Conservation (phyloP, 139 green algal species). For the Coccomyxa sp. region DNA sequence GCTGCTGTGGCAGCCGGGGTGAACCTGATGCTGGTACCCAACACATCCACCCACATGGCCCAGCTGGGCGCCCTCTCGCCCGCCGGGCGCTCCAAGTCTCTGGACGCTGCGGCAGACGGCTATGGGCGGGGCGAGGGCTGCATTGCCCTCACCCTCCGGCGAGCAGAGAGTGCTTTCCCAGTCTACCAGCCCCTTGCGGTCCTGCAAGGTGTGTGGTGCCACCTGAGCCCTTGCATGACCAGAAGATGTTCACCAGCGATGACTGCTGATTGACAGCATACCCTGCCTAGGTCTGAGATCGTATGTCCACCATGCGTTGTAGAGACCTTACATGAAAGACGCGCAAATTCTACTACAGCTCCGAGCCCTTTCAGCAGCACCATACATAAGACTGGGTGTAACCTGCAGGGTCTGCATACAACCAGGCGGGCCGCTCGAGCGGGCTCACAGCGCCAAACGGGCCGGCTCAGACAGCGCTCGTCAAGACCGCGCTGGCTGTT, state of each 20-base stretch:
- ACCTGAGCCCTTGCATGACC: no score
- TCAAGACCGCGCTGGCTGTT: slow-evolving; percentile 29
- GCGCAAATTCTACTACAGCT: no score
- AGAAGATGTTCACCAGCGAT: no score
- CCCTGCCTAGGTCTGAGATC: no score
- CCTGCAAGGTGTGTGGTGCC: slow-evolving; percentile 24
- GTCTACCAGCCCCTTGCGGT: neutral
- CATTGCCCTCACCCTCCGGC: slow-evolving; percentile 15
- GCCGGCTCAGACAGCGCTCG: slow-evolving; percentile 44
- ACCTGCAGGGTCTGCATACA: slow-evolving; percentile 38
- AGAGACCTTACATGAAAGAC: no score
- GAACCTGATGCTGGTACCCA: slow-evolving; percentile 63
- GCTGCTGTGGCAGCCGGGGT: slow-evolving; percentile 49
- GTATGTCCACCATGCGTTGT: no score
- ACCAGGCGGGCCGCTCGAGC: slow-evolving; percentile 61
- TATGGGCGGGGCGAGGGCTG: slow-evolving; percentile 66
- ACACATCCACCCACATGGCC: slow-evolving; percentile 43
- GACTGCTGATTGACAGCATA: no score
- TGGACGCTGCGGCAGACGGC: slow-evolving; percentile 76
- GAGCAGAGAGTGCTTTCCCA: neutral
- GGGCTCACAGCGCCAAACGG: slow-evolving; percentile 62
- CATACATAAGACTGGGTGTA: no score
- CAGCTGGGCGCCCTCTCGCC: slow-evolving; percentile 48
- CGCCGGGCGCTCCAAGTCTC: slow-evolving; percentile 75
- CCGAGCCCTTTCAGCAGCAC: no score